These are phyloP conservation scores for Trametopsis cervina DNA, from an alignment of 768 basidiomycete species.

Conservation along the genomic window DNA sequence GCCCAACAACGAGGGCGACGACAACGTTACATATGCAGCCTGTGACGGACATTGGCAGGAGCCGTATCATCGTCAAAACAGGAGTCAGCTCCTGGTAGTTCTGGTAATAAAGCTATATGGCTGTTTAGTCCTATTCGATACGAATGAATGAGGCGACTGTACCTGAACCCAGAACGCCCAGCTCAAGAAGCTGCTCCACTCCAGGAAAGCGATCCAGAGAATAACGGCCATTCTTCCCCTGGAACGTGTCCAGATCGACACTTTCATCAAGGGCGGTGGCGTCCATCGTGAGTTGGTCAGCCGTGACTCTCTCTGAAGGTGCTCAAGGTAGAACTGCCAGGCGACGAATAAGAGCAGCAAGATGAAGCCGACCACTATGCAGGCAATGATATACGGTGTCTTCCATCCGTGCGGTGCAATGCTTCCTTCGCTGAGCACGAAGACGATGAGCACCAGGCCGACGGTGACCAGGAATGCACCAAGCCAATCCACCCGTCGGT, in stretches of 20 bases:
- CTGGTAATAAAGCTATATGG: conserved; percentile 61
- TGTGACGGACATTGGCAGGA: conserved; percentile 65
- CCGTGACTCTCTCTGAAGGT: conserved; percentile 14
- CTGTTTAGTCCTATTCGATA: background rate
- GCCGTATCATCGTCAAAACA: conserved; percentile 53
- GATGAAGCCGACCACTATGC: conserved; percentile 55
- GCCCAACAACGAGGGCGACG: conserved; percentile 52
- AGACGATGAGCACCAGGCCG: conserved; percentile 65
- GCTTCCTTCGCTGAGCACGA: conserved; percentile 66
- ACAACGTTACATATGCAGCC: conserved; percentile 60
- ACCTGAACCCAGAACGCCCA: conserved; percentile 50
- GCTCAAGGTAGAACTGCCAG: conserved; percentile 64
- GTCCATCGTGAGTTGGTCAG: conserved; percentile 19
- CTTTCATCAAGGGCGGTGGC: conserved; percentile 61
- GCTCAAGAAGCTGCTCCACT: conserved; percentile 50
- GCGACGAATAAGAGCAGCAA: conserved; percentile 47
- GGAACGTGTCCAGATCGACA: conserved; percentile 57
- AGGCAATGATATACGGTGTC: conserved; percentile 62
- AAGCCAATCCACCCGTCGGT: conserved; percentile 64
- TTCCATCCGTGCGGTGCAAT: conserved; percentile 53
- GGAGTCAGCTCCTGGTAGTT: conserved; percentile 49
- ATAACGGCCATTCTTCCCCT: conserved; percentile 56
- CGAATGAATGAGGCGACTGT: background rate
- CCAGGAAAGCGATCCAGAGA: conserved; percentile 55
- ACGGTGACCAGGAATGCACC: conserved; percentile 60